phyloP scores from a whole-genome alignment of 208 protist species.

The Phytomonas sp. region DNA sequence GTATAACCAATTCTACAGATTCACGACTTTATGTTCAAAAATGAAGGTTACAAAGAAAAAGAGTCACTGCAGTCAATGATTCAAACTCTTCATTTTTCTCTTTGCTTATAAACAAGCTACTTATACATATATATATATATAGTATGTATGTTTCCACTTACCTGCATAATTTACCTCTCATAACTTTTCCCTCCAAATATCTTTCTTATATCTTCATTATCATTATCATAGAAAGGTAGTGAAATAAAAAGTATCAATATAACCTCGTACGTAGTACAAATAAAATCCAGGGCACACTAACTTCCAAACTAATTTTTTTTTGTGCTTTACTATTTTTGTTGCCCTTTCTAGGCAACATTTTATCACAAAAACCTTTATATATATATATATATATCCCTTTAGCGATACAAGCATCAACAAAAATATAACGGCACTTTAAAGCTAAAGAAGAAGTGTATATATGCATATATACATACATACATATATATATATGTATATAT shows the following conservation, averaged over 20 bases:
- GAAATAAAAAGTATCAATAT: neutral
- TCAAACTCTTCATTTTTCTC: neutral
- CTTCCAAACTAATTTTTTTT: neutral
- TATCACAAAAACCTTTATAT: neutral
- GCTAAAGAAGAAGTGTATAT: neutral
- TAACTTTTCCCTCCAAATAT: neutral
- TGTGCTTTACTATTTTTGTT: slow-evolving; percentile 1
- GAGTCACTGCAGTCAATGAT: neutral
- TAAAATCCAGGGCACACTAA: neutral
- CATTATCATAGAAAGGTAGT: neutral
- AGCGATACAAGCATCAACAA: neutral
- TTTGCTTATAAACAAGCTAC: slow-evolving; percentile 4
- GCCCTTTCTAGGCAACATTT: neutral
- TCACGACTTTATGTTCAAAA: neutral
- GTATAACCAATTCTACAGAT: neutral
- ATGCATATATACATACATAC: neutral
- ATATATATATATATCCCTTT: neutral
- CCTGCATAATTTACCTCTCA: too few relatives aligned
- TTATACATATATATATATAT: slow-evolving; percentile 3
- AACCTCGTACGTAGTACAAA: neutral
- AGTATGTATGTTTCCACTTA: slow-evolving; percentile 13
- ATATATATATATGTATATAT: slow-evolving; percentile 9
- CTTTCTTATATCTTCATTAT: neutral
- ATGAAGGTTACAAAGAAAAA: neutral
- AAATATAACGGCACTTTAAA: neutral